Percentiles rank a stretch among this genome's conserved stretches.
Evolutionary conservation across 2,329 filamentous ascomycete species (phyloP).

Genomic region (Calycina herbarum): DNA sequence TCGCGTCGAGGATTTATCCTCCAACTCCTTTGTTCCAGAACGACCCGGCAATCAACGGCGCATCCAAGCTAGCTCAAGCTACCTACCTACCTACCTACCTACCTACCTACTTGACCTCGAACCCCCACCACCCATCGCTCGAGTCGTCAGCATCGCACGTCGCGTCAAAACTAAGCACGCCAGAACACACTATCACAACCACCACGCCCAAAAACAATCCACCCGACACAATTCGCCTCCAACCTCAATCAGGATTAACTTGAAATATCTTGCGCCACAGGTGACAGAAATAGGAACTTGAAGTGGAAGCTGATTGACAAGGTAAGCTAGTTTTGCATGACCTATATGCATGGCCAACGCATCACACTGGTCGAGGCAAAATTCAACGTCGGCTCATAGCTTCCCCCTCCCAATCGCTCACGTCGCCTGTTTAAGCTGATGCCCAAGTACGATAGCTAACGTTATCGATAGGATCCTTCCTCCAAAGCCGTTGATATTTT

Average conservation of each 20-base stretch:
- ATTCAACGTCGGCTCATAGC: constrained; percentile 31
- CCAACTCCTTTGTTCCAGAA: constrained; percentile 1
- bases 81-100: neutral
- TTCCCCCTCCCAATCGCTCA: constrained; percentile 33
- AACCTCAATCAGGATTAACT: constrained; percentile 21
- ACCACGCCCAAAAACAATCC: constrained; percentile 22
- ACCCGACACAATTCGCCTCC: constrained; percentile 22
- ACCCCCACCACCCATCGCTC: constrained; percentile 1
- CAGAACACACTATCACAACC: constrained; percentile 14
- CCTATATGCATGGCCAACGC: constrained; percentile 38
- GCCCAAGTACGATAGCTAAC: constrained; percentile 35
- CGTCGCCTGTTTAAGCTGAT: constrained; percentile 25
- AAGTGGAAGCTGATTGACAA: constrained; percentile 36
- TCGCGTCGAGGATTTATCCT: neutral
- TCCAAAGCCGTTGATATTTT: constrained; percentile 24
- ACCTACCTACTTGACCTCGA: constrained; percentile 6
- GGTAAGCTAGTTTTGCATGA: constrained; percentile 38
- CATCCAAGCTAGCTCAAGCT: constrained; percentile 15
- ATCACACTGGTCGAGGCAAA: constrained; percentile 38
- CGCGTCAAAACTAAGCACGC: constrained; percentile 26
- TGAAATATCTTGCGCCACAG: constrained; percentile 28
- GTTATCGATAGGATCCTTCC: constrained; percentile 35
- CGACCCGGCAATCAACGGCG: constrained; percentile 6
- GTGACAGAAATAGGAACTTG: constrained; percentile 31
- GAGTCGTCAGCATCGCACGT: constrained; percentile 21